Evolutionary conservation across 2,329 filamentous ascomycete species (phyloP), one percentile per base, ranked within the genome.

Genomic region (Aspergillus quadricinctus): DNA sequence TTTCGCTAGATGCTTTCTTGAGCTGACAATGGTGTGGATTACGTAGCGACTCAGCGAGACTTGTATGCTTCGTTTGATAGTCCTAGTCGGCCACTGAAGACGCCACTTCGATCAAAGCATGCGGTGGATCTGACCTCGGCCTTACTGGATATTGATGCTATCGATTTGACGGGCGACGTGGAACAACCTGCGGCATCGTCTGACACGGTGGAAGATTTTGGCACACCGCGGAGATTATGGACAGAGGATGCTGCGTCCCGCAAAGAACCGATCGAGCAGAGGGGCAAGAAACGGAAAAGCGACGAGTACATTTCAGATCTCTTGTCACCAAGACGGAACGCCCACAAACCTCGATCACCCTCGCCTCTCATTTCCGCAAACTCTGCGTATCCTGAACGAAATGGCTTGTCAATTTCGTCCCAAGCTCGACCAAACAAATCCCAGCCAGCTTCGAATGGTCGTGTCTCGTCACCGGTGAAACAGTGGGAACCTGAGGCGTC

Each of bases 201-300:
- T 3, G 69, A 63, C 3, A 74, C 70, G 1, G 59, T 71, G 11
- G 73, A 75, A 57, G 69, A 69, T 1, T 75, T 78, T 62, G 77
- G 71, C 11, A 75, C 76, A 40, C 65, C 77, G 21, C 71, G 66
- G 40, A 64, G 64, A 27, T 56, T 79, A 61, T 80, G 78, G 78
- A 71, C 66, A 41, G 77, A 79, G 62, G 74, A 77, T 41, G 71
- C 68, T 54, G 76, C 76, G 14, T 66, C 66, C 49, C 71, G 74
- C 21, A 64, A 66, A 51, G 69, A 71, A 43, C 73, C 75, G 23
- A 28, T 62, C 21, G 64, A 72, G 21, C 74, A 71, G 52, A 72
- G 70, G 59, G 76, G 76, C 4, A 78, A 75, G 63, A 81, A 80
- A 63, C 70, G 78, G 51, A 80, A 79, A 63, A 80, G 78, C 58